A percentile compares a stretch with the other conserved stretches of the same genome.
phyloP scores from a whole-genome alignment of 805 yeast species.

The Candida oleophila region DNA sequence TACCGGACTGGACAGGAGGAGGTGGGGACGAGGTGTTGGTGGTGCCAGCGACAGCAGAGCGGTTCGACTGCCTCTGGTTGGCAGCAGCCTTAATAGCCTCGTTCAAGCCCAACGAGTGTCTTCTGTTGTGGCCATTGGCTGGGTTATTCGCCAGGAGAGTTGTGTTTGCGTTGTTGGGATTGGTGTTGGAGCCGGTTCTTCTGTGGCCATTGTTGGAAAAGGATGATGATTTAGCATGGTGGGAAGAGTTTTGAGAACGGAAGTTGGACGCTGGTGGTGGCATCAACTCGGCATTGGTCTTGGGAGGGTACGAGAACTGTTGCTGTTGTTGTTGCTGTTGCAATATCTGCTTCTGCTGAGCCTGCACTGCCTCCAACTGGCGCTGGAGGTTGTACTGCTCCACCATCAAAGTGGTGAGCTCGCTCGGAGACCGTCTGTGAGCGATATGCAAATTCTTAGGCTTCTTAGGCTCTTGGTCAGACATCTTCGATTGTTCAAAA shows the following conservation, averaged over 20 bases:
- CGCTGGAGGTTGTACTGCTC: constrained; percentile 89
- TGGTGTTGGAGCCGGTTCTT: constrained; percentile 15
- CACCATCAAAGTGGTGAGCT: constrained; percentile 87
- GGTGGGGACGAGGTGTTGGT: constrained; percentile 15
- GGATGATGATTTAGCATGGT: constrained; percentile 37
- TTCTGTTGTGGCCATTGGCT: constrained; percentile 74
- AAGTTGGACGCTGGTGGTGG: constrained; percentile 22
- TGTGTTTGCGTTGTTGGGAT: constrained; percentile 11
- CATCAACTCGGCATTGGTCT: constrained; percentile 15
- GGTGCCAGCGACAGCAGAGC: constrained; percentile 32
- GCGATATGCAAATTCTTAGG: constrained; percentile 73
- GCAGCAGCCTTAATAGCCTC: constrained; percentile 99
- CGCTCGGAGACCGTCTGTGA: constrained; percentile 96
- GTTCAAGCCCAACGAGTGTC: constrained; percentile 87
- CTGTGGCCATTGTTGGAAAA: constrained; percentile 16
- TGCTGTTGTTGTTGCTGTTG: constrained; percentile 51
- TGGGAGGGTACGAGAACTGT: constrained; percentile 26
- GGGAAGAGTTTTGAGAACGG: constrained; percentile 13
- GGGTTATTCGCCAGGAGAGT: constrained; percentile 11
- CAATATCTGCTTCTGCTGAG: constrained; percentile 84
- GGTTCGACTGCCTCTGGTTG: constrained; percentile 57
- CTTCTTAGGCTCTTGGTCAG: constrained; percentile 17
- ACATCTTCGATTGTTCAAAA: too few relatives aligned
- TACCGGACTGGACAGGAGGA: constrained; percentile 13
- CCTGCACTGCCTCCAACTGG: constrained; percentile 87